Base-by-base conservation (phyloP, 352 stramenopile genomes). In the Pythium scleroteichum region DNA sequence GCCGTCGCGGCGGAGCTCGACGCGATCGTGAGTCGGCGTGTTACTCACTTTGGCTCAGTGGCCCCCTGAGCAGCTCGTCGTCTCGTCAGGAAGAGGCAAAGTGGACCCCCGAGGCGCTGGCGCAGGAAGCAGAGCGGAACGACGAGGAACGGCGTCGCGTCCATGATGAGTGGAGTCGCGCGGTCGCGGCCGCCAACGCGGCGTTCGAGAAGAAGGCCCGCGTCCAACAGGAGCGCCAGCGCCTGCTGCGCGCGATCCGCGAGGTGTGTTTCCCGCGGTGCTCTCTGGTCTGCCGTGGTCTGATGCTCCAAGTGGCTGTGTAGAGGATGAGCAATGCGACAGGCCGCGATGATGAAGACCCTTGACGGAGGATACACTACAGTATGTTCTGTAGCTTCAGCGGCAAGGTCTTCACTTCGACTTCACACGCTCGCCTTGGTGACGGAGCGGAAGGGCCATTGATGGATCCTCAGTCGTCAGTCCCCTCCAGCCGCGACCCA, bases 81-180 rank as follows among this genome's bases (percentile, higher is more conserved):
- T 44, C 39, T 26, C 17, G 7, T 39, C 41, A 87, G 73, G 73
- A 83, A 38, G 54, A 73, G 8, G 62, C 45, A 4, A 26, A 75
- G 35, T 76, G 68, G 69, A 85, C 77, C n/a, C 62, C 56, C 1
- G 75, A 89, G 29, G 63, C 62, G 5, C 23, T 78, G 2, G 80
- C 91, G 42, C 53, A 72, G 13, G 80, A 88, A 53, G 56, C 45
- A 22, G 77, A 90, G 72, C 69, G 61, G 35, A 67, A 83, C 22
- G 83, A 94, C 52, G 81, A 83, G 23, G 69, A 82, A 42, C 54
- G 75, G 0, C 82, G 88, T 64, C 72, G 69, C 22, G 75, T 76
- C 9, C 75, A 92, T 33, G 69, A 87, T 13, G 41, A 71, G 35
- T 94, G 86, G 84, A 16, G 63, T 17, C 54, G 50, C 19, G 82